A percentile compares a stretch with the other conserved stretches of the same genome.
These are phyloP conservation scores for Penium margaritaceum DNA, from an alignment of 139 green algal species.

Conservation along the genomic window DNA sequence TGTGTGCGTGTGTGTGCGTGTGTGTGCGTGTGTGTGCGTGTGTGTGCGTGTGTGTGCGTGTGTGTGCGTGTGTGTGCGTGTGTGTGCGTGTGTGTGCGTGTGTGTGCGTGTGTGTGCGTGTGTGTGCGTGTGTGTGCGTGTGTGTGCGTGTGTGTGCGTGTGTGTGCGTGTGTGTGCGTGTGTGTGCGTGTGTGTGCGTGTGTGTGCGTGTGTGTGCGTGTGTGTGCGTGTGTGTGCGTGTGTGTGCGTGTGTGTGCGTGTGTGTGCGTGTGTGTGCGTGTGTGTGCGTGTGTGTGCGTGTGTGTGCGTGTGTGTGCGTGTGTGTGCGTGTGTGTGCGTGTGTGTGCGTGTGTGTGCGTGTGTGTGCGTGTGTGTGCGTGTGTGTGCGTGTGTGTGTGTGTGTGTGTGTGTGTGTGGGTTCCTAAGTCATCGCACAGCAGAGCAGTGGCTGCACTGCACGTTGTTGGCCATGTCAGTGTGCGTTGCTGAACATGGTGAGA, in stretches of 20 bases:
- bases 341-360: constrained; percentile 9
- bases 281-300: constrained; percentile 8
- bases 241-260: constrained; percentile 3
- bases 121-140: too few species aligned
- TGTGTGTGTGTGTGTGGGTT: not conserved
- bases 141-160: too few species aligned
- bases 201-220: too few species aligned
- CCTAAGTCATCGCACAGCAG: too few species aligned
- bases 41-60: too few species aligned
- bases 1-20: not conserved
- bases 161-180: not conserved
- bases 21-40: not conserved
- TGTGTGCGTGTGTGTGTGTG: constrained; percentile 3
- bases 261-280: not conserved
- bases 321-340: constrained; percentile 15
- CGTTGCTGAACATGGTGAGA: not conserved
- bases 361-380: not conserved
- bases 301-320: constrained; percentile 7
- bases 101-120: too few species aligned
- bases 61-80: too few species aligned
- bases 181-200: not conserved
- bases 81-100: too few species aligned
- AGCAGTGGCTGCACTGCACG: too few species aligned
- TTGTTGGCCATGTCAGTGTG: too few species aligned
- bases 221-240: not conserved